A percentile compares a stretch with the other conserved stretches of the same genome.
Evolutionary conservation across 2,329 filamentous ascomycete species (phyloP).

Genomic region (Cadophora sp.): DNA sequence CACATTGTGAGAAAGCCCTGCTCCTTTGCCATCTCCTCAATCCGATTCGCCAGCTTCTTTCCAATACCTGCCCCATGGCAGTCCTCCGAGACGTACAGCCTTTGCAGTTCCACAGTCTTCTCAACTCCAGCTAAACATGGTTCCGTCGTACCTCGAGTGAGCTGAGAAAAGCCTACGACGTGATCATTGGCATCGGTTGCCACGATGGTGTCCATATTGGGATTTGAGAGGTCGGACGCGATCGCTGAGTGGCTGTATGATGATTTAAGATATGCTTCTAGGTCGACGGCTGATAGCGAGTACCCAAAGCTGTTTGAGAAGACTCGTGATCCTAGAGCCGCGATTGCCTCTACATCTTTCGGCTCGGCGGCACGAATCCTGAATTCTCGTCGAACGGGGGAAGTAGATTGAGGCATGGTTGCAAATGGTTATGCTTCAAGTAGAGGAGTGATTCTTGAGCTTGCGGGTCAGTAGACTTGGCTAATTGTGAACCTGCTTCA

Average conservation of each 20-base stretch:
- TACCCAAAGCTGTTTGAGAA: slow-evolving; percentile 52
- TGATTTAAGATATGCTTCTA: slow-evolving; percentile 48
- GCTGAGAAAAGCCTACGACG: slow-evolving; percentile 50
- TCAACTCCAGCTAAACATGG: slow-evolving; percentile 46
- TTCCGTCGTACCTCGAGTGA: slow-evolving; percentile 48
- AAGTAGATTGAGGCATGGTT: slow-evolving; percentile 26
- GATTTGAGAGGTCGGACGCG: slow-evolving; percentile 36
- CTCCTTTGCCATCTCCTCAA: slow-evolving; percentile 46
- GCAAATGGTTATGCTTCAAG: not conserved
- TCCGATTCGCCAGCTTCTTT: slow-evolving; percentile 41
- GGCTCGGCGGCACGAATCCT: slow-evolving; percentile 39
- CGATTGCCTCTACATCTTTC: slow-evolving; percentile 44
- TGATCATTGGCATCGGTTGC: slow-evolving; percentile 36
- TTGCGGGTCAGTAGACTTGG: not conserved
- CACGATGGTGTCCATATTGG: slow-evolving; percentile 39
- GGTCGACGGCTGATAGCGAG: slow-evolving; percentile 48
- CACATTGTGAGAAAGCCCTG: slow-evolving; percentile 50
- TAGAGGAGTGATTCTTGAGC: not conserved
- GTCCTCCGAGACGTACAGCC: slow-evolving; percentile 49
- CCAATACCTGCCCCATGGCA: slow-evolving; percentile 50
- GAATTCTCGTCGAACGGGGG: slow-evolving; percentile 19
- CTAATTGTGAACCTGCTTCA: not conserved
- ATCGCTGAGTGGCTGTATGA: slow-evolving; percentile 45
- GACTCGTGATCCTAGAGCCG: slow-evolving; percentile 45
- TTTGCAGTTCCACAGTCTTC: slow-evolving; percentile 49